Base-by-base conservation (phyloP, 768 basidiomycete species). In the Psilocybe cyanescens region DNA sequence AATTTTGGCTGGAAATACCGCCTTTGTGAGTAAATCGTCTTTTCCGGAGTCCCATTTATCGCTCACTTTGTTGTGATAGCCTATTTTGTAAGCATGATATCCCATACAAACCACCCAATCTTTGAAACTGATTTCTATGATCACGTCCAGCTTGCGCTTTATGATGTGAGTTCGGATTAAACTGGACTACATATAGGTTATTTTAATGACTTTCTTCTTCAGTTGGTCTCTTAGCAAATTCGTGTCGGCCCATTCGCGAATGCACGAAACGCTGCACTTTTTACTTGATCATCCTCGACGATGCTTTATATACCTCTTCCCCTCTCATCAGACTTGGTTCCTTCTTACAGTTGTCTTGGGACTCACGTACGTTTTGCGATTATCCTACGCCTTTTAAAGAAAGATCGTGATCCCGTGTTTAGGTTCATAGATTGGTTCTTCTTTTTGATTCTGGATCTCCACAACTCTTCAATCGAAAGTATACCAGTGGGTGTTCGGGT, bases 281-380 rank as follows among this genome's bases (percentile, higher is more conserved):
- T 84, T 99, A 7, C 83, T 99, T 8, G 95, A 98, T 68, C 97
- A 98, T 71, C 97, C 97, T 11, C 86, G 97, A 9, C 86, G 93
- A 63, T 97, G 95, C 74, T 96, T 91, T 69, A 85, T 94, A 9
- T 92, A 95, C 71, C 82, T 97, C 8, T 97, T 97, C 67, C 95
- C 95, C 0, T 88, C 94, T 0, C 93, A 95, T 68, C 95, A 97
- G 70, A 97, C 95, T 3, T 95, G 94, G 93, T 92, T 97, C 66
- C 84, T 97, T 4, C 63, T 94, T 1, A 83, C 84, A 1, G 72
- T 96, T 24, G 79, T 97, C 24, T 39, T 91, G 3, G 65, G 78
- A 0, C 76, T 97, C 37, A 94, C 86, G 94, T 95, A 68, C 55
- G 87, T 70, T n/a, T 33, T 24, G 37, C 24, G 29, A 5, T 60